Percentiles rank a stretch among this genome's conserved stretches.
Evolutionary conservation across 2,329 filamentous ascomycete species (phyloP).

Genomic region (Helotiales sp.): DNA sequence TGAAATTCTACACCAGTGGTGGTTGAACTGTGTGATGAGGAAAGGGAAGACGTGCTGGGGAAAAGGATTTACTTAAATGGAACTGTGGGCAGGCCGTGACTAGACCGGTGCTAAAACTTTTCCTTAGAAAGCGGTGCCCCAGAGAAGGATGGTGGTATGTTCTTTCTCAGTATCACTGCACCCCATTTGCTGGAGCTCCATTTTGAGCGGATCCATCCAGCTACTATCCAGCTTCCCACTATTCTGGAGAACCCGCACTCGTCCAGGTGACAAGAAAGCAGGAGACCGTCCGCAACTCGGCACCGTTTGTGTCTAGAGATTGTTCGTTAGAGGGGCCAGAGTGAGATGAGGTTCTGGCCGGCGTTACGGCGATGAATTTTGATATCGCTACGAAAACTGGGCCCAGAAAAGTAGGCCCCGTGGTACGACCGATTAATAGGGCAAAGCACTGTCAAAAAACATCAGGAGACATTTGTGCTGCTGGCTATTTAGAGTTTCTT

Average conservation of each 20-base stretch:
- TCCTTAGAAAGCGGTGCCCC: not conserved
- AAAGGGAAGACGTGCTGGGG: not conserved
- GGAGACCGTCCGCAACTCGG: not conserved
- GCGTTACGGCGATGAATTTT: not conserved
- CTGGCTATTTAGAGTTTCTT: not conserved
- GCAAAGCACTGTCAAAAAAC: not conserved
- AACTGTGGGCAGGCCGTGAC: not conserved
- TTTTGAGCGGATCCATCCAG: not conserved
- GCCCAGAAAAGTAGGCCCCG: not conserved
- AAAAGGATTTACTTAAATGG: not conserved
- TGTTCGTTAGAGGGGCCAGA: not conserved
- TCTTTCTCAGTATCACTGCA: not conserved
- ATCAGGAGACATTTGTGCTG: not conserved
- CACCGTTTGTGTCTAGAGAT: not conserved
- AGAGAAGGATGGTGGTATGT: not conserved
- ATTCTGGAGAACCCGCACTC: not conserved
- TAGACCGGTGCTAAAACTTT: not conserved
- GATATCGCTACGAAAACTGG: conserved; percentile 2
- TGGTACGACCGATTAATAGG: not conserved
- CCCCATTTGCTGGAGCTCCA: not conserved
- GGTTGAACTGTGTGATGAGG: not conserved
- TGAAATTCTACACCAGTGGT: not conserved
- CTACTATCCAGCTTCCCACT: not conserved
- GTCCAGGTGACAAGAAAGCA: not conserved
- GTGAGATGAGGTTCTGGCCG: not conserved